Conservation (phyloP, 2,329 filamentous ascomycete species). For the Albifimbria verrucaria region DNA sequence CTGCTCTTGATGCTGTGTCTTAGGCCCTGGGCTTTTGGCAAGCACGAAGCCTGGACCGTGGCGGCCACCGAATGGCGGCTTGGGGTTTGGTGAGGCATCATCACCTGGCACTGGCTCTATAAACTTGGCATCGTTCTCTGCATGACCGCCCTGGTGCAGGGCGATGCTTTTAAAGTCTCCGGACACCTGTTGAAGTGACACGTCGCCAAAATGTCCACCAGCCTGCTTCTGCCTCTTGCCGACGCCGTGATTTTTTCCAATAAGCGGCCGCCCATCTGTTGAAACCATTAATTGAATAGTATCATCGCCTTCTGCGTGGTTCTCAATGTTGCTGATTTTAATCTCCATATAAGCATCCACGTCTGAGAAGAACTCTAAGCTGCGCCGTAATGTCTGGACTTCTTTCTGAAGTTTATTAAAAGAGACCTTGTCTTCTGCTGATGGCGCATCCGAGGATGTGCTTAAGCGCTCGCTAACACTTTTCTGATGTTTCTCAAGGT, state of each 20-base stretch:
- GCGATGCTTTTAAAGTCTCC: not conserved
- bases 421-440: not conserved
- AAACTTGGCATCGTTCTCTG: not conserved
- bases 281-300: not conserved
- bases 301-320: not conserved
- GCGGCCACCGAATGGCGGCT: not conserved
- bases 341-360: not conserved
- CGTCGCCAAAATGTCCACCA: not conserved
- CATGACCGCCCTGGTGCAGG: not conserved
- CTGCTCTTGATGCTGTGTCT: not conserved
- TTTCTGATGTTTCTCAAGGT: not conserved
- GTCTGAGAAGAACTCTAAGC: not conserved
- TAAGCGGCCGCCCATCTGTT: not conserved
- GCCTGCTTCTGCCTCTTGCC: not conserved
- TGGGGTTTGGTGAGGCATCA: not conserved
- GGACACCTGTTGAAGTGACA: not conserved
- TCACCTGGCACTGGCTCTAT: not conserved
- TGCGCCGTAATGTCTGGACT: not conserved
- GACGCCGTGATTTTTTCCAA: not conserved
- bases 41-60: not conserved
- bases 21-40: not conserved
- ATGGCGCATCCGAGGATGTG: not conserved
- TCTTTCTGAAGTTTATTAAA: not conserved
- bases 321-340: not conserved
- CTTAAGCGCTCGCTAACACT: not conserved